These are phyloP conservation scores for Seminavis robusta DNA, from an alignment of 108 stramenopile species.

Conservation along the genomic window DNA sequence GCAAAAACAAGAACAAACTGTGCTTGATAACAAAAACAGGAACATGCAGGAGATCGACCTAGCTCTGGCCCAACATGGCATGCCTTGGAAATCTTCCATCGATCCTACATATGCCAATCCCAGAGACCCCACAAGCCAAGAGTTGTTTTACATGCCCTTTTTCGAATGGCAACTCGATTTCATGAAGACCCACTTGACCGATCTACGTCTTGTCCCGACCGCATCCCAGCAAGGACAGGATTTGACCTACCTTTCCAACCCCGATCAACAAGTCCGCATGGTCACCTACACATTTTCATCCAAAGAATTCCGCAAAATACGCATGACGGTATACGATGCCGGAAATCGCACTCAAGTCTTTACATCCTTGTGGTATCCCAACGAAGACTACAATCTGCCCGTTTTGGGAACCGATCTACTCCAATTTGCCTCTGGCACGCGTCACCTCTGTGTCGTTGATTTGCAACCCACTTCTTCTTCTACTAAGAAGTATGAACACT, in stretches of 20 bases:
- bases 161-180: conserved; percentile 71
- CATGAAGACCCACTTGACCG: conserved; percentile 53
- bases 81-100: conserved; percentile 23
- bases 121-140: neutral
- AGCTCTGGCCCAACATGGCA: too few relatives aligned
- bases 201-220: conserved; percentile 53
- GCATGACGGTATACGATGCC: conserved; percentile 63
- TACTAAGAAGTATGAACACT: conserved; percentile 30
- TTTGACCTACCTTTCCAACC: conserved; percentile 54
- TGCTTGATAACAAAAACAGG: too few relatives aligned
- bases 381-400: conserved; percentile 54
- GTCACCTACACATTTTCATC: conserved; percentile 47
- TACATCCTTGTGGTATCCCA: conserved; percentile 53
- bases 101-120: conserved; percentile 4
- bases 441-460: conserved; percentile 79
- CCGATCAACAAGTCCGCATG: conserved; percentile 35
- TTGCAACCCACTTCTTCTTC: conserved; percentile 79
- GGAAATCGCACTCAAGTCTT: conserved; percentile 57
- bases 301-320: conserved; percentile 33
- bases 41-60: too few relatives aligned
- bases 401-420: conserved; percentile 86
- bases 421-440: conserved; percentile 63
- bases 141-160: conserved; percentile 71
- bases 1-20: too few relatives aligned
- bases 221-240: conserved; percentile 18